Evolutionary conservation across 139 green algal species (phyloP), one percentile per base, ranked within the genome.

Genomic region (Asterochloris sp.): DNA sequence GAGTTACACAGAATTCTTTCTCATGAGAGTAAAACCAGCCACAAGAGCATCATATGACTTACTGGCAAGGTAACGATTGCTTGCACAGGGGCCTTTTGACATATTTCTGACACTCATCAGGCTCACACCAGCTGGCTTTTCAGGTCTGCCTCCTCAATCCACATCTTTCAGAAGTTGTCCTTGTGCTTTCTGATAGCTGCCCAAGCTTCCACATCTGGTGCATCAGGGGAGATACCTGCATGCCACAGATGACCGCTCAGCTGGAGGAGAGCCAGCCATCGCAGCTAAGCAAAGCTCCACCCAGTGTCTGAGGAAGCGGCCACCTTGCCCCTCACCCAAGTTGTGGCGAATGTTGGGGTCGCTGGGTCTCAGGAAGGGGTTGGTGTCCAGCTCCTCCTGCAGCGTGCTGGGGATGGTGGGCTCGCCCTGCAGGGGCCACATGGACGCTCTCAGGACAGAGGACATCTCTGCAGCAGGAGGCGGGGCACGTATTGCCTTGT

Each of bases 301-400:
- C 14, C 19, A 21, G 27, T 21, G n/a, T 66, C 54, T 38, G 62
- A 13, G 13, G 13, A 26, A 68, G 60, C 74, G n/a, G 28, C 26
- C 24, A 24, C 13, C n/a, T 6, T 24, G 76, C 61, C 14, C 23
- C 69, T 29, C 74, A 79, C 92, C 88, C 68, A 97, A 80, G 11
- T 76, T 73, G 15, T 76, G 80, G 0, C 94, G 88, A 54, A 97
- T 92, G 38, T 80, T 88, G 1, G 83, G 60, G 73, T 93, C 87
- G 63, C 82, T 28, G 11, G 93, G 89, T 17, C 95, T 83, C 85
- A 98, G 82, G 85, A 98, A 98, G 21, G 95, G 95, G 90, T 98
- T 98, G 81, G 91, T 95, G 67, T 91, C 87, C 74, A 95, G 87
- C 90, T 98, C 95, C 54, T 96, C 90, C 11, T 85, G 89, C 28